These are phyloP conservation scores for Claviceps humidiphila DNA, from an alignment of 2,329 filamentous ascomycete genomes.

Conservation along the genomic window DNA sequence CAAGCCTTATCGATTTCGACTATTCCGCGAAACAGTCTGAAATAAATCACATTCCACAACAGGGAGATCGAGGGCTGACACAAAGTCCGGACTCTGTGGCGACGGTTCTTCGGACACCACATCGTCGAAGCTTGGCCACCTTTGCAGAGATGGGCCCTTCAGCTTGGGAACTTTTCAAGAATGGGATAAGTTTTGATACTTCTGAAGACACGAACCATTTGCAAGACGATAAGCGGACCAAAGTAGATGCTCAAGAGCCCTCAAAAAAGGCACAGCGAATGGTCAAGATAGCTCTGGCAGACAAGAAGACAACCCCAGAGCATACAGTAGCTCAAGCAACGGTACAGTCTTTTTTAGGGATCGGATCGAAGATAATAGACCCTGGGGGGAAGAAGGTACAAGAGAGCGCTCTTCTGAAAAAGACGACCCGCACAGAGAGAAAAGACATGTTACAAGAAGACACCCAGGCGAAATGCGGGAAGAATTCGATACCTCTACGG, in stretches of 20 bases:
- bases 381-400: background rate
- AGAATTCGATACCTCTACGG: background rate
- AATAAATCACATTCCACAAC: background rate
- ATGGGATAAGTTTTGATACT: slow-evolving; percentile 18
- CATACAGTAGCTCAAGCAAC: background rate
- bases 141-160: slow-evolving; percentile 9
- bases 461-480: background rate
- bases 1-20: slow-evolving; percentile 1
- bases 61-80: background rate
- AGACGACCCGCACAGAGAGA: background rate
- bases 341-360: slow-evolving; percentile 5
- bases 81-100: slow-evolving; percentile 17
- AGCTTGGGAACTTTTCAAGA: slow-evolving; percentile 19
- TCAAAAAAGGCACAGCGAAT: background rate
- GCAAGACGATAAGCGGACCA: background rate
- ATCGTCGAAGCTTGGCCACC: slow-evolving; percentile 12
- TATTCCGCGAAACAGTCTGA: background rate
- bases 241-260: background rate
- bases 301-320: background rate
- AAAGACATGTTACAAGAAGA: background rate
- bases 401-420: background rate
- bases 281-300: background rate
- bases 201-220: slow-evolving; percentile 1
- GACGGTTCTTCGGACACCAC: slow-evolving; percentile 25
- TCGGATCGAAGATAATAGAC: background rate